Conservation (phyloP, 768 basidiomycete species). For the Leccinum disarticulatum region DNA sequence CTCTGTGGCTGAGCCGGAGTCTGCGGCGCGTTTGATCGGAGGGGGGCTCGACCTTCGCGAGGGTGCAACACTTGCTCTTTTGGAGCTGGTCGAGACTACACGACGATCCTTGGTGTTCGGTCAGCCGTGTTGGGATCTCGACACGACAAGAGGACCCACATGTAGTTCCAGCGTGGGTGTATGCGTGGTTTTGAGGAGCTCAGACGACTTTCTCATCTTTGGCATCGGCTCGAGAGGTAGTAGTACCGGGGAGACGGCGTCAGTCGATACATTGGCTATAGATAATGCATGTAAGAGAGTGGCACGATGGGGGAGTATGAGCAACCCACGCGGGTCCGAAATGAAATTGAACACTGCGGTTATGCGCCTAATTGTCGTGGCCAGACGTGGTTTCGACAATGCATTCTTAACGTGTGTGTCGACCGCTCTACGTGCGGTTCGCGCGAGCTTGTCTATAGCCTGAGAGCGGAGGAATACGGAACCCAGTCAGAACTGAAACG, state of each 20-base stretch:
- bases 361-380: constrained; percentile 67
- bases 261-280: constrained; percentile 53
- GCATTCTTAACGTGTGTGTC: constrained; percentile 75
- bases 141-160: constrained; percentile 19
- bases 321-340: constrained; percentile 60
- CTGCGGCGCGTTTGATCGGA: constrained; percentile 13
- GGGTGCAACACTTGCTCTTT: background rate
- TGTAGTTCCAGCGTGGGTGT: constrained; percentile 11
- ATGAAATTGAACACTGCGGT: constrained; percentile 70
- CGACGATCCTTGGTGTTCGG: constrained; percentile 16
- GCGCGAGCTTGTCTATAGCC: constrained; percentile 70
- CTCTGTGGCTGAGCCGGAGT: constrained; percentile 30
- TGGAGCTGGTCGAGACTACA: constrained; percentile 3
- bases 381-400: constrained; percentile 64
- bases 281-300: constrained; percentile 13
- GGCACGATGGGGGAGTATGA: constrained; percentile 8
- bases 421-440: constrained; percentile 62
- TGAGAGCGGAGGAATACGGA: constrained; percentile 27
- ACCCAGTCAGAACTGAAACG: constrained; percentile 5
- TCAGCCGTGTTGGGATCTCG: constrained; percentile 11
- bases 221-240: constrained; percentile 20
- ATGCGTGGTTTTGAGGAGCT: constrained; percentile 7
- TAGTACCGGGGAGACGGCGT: constrained; percentile 46
- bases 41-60: constrained; percentile 12
- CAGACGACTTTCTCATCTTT: constrained; percentile 13